A percentile compares a stretch with the other conserved stretches of the same genome.
Evolutionary conservation across 225 moss, liverwort and hornwort species (phyloP).

Genomic region (Ulota crispa): DNA sequence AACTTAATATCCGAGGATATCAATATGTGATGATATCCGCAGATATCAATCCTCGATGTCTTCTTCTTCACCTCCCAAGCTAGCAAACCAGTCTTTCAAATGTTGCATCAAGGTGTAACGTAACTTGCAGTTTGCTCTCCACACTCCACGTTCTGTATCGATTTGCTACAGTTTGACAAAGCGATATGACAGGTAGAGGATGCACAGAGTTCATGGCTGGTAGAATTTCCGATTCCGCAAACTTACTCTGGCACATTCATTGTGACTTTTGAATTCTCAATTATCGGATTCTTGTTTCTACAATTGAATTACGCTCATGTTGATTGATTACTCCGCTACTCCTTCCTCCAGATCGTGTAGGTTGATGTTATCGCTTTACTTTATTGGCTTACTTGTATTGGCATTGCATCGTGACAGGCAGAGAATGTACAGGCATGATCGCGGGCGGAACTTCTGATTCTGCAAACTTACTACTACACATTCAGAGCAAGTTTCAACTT

Average conservation of each 20-base stretch:
- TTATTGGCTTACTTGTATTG: background rate
- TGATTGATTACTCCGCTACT: background rate
- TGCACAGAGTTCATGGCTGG: slow-evolving; percentile 21
- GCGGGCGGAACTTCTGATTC: slow-evolving; percentile 40
- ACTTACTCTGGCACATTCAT: slow-evolving; percentile 22
- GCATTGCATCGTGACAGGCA: background rate
- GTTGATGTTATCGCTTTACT: slow-evolving; percentile 4
- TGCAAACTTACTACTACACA: slow-evolving; percentile 28
- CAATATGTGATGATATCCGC: background rate
- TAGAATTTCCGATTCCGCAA: slow-evolving; percentile 24
- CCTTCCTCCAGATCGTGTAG: background rate
- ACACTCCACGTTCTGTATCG: background rate
- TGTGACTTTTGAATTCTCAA: background rate
- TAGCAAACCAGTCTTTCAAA: background rate
- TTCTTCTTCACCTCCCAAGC: background rate
- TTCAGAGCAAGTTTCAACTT: slow-evolving; percentile 35
- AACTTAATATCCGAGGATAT: too few relatives aligned
- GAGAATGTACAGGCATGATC: slow-evolving; percentile 22
- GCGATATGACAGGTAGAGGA: background rate
- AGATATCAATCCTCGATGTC: slow-evolving; percentile 1
- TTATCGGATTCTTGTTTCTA: background rate
- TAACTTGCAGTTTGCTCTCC: background rate
- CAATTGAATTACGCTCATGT: background rate
- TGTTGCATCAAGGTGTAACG: too few relatives aligned
- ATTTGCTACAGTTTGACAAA: background rate